Base-by-base conservation (phyloP, 73 alveolate genomes). In the Breviolum minutum region DNA sequence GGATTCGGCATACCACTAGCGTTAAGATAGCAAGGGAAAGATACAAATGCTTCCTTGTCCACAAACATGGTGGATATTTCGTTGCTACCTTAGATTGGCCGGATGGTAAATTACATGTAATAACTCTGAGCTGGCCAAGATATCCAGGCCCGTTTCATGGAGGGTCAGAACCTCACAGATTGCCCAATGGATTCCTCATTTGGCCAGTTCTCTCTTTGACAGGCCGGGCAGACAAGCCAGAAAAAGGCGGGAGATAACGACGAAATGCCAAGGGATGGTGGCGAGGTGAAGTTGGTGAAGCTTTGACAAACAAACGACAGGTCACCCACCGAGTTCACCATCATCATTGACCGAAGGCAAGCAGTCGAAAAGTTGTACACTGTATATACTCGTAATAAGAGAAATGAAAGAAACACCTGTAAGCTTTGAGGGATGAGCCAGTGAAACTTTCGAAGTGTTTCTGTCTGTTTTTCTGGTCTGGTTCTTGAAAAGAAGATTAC, bases 211-310 rank as follows among this genome's bases (percentile, higher is more conserved):
- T 60, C 0, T 71, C 48, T 16, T 12, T 24, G 54, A 29, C 91
- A 92, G 98, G 98, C 98, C 98, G 7, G 98, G 98, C 61, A 60
- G 98, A 92, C 98, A 92, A 76, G 84, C 98, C 80, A 60, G 98
- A 74, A 92, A 92, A 29, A 92, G 98, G 98, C 87, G 64, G 68
- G 66, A 24, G 48, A 79, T 30, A 68, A 30, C 87, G 17, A 14
- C 6, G 64, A n/a, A n/a, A 77, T 68, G 77, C 24, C 8, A 14
- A 6, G 17, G 77, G n/a, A 22, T 68, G 77, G 77, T 66, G 24
- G 24, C 11, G 17, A 1, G 17, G 77, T 4, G n/a, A 68, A 6
- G 17, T 68, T 22, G 77, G n/a, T 22, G 77, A 22, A 22, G 77
- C 77, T 24, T 63, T 77, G 17, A 29, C 66, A 27, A 20, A 30